Conservation (phyloP, 495 filamentous ascomycete genomes). For the Aspergillus ostianus region DNA sequence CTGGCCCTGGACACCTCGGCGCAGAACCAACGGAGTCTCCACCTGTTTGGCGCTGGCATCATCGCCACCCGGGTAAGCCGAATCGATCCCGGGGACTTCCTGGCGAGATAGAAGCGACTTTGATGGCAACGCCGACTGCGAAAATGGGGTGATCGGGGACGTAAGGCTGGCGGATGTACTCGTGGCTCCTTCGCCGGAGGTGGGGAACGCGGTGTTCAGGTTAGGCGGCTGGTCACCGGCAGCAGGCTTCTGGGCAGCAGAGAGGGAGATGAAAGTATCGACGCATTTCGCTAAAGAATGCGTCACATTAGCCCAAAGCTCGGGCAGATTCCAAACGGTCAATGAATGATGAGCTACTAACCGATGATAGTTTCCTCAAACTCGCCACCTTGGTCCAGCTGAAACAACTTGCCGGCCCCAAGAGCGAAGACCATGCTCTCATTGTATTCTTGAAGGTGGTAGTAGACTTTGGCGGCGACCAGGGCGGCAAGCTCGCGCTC, state of each 20-base stretch:
- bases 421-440: slow-evolving; percentile 99
- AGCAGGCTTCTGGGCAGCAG: slow-evolving; percentile 62
- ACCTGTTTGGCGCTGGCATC: slow-evolving; percentile 50
- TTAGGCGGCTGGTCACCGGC: slow-evolving; percentile 60
- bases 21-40: slow-evolving; percentile 53
- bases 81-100: slow-evolving; percentile 60
- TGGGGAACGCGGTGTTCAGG: slow-evolving; percentile 70
- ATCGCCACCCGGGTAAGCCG: slow-evolving; percentile 53
- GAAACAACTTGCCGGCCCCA: slow-evolving; percentile 91
- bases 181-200: slow-evolving; percentile 57
- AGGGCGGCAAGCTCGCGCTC: slow-evolving; percentile 92
- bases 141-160: slow-evolving; percentile 90
- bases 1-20: slow-evolving; percentile 61
- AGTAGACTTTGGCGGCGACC: slow-evolving; percentile 96
- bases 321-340: not conserved
- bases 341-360: slow-evolving; percentile 28
- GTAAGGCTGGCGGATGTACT: slow-evolving; percentile 70
- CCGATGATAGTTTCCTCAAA: slow-evolving; percentile 97
- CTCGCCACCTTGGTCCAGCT: slow-evolving; percentile 86
- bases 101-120: slow-evolving; percentile 88
- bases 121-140: slow-evolving; percentile 82
- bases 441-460: slow-evolving; percentile 97
- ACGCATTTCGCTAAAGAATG: slow-evolving; percentile 76
- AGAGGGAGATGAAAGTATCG: slow-evolving; percentile 93
- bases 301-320: slow-evolving; percentile 8